phyloP scores from a whole-genome alignment of 73 alveolate genomes.

The Blepharisma japonicum region DNA sequence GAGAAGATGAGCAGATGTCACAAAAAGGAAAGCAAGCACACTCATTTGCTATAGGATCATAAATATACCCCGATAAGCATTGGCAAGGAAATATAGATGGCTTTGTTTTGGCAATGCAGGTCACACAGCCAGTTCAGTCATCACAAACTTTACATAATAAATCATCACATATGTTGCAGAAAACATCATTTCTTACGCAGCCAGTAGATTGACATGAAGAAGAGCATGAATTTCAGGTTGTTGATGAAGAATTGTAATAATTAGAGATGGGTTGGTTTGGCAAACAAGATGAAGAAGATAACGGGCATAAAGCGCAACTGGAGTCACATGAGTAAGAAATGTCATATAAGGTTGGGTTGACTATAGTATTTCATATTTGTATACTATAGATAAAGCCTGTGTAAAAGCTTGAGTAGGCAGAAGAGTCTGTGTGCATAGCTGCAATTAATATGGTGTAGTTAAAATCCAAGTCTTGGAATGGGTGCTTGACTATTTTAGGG shows the following conservation, averaged over 20 bases:
- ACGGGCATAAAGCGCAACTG: background rate
- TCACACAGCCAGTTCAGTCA: conserved; percentile 13
- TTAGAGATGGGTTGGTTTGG: background rate
- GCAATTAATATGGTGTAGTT: background rate
- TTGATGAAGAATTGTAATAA: background rate
- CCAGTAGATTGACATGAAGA: background rate
- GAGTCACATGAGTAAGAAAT: background rate
- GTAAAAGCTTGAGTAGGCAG: background rate
- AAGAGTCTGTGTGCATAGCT: background rate
- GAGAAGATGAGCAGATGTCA: background rate
- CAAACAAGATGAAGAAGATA: background rate
- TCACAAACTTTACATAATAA: background rate
- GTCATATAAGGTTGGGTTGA: background rate
- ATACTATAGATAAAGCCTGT: conserved; percentile 7
- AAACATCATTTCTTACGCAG: background rate
- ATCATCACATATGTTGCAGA: conserved; percentile 8
- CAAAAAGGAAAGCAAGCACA: conserved; percentile 5
- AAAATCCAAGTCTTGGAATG: background rate
- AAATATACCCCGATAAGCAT: background rate
- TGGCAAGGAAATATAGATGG: background rate
- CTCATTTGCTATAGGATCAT: background rate
- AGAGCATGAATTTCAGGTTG: background rate
- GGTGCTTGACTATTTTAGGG: background rate
- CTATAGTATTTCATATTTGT: background rate
- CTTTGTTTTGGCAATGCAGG: background rate